Evolutionary conservation across 805 yeast species (phyloP).

Genomic region (Metschnikowia dekortorum): DNA sequence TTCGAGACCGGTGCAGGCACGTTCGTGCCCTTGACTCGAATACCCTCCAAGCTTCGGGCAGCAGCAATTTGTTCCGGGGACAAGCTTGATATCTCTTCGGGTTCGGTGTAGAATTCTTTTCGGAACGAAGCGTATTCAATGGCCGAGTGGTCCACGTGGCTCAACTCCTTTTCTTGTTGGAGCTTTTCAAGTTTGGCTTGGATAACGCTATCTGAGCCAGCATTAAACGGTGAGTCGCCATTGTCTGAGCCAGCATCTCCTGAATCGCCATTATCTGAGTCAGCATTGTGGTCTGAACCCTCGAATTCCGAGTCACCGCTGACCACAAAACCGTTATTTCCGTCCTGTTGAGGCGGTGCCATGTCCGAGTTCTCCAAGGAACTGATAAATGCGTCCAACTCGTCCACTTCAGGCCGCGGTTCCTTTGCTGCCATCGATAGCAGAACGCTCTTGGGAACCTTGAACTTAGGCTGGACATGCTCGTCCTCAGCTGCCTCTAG

Average conservation of each 20-base stretch:
- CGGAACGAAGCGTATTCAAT: constrained; percentile 50
- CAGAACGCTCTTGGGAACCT: constrained; percentile 16
- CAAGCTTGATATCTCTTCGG: constrained; percentile 46
- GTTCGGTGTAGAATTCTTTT: constrained; percentile 60
- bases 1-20: constrained; percentile 63
- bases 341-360: not conserved
- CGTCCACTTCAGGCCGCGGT: constrained; percentile 12
- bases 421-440: not conserved
- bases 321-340: constrained; percentile 7
- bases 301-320: constrained; percentile 24
- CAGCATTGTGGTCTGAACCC: not conserved
- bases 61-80: constrained; percentile 53
- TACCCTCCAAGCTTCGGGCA: constrained; percentile 56
- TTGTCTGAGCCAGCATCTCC: constrained; percentile 7
- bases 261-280: constrained; percentile 20
- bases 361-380: constrained; percentile 1
- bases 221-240: not conserved
- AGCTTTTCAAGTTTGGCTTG: constrained; percentile 37
- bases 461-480: constrained; percentile 15
- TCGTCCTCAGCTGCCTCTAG: constrained; percentile 27
- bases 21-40: constrained; percentile 55
- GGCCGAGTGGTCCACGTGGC: constrained; percentile 42
- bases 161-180: constrained; percentile 48
- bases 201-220: constrained; percentile 22
- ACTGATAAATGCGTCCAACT: constrained; percentile 24